A percentile compares a stretch with the other conserved stretches of the same genome.
These are phyloP conservation scores for Ganoderma sp. DNA, from an alignment of 1,284 basidiomycete species.

Conservation along the genomic window DNA sequence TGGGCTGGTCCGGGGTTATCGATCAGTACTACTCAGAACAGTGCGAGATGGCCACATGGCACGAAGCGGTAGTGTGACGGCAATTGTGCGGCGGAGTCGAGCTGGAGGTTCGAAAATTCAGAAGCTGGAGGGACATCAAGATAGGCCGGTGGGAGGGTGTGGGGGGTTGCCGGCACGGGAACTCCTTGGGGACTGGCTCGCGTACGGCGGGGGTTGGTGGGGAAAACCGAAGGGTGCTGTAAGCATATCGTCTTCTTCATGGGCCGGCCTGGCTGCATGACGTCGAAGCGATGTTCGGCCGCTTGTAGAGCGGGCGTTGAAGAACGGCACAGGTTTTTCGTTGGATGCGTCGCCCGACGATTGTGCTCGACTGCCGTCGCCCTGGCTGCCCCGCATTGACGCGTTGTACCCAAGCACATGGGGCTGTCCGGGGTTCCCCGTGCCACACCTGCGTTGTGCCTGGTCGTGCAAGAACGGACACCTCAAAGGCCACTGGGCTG, in stretches of 20 bases:
- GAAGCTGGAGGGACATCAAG: neutral
- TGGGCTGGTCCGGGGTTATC: neutral
- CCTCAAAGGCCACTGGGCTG: neutral
- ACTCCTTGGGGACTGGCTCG: conserved; percentile 8
- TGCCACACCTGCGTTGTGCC: neutral
- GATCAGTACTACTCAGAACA: neutral
- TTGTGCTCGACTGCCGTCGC: neutral
- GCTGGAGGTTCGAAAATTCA: neutral
- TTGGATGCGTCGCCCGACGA: neutral
- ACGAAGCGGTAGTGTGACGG: conserved; percentile 1
- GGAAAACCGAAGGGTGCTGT: conserved; percentile 12
- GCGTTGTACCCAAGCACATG: conserved; percentile 9
- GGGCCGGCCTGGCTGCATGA: conserved; percentile 15
- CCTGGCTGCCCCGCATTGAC: neutral
- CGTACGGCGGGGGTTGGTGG: conserved; percentile 1
- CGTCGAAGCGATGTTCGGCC: conserved; percentile 7
- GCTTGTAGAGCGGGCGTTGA: conserved; percentile 1
- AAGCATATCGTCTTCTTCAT: neutral
- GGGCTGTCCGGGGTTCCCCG: conserved; percentile 17
- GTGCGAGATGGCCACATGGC: neutral
- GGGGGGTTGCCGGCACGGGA: conserved; percentile 11
- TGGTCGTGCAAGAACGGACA: neutral
- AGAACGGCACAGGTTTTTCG: neutral
- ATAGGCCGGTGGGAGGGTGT: conserved; percentile 11
- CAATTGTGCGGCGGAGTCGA: neutral